Conservation (phyloP, 2,329 filamentous ascomycete genomes). For the Eutypa lata region DNA sequence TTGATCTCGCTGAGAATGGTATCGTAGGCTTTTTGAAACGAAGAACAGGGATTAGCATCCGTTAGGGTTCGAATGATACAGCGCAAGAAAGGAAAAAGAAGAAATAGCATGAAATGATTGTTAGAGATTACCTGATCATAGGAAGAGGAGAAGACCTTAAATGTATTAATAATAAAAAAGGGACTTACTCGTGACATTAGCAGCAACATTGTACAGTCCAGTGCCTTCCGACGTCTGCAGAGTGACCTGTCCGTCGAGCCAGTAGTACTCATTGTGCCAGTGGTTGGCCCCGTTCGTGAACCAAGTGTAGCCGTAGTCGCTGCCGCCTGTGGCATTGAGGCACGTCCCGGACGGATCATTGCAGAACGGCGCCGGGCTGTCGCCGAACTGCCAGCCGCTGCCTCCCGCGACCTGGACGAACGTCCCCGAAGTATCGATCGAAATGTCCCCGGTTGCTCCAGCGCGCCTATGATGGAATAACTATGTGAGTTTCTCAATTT, state of each 20-base stretch:
- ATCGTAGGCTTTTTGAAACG: constrained; percentile 3
- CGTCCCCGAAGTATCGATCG: not conserved
- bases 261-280: constrained; percentile 7
- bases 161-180: not conserved
- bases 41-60: not conserved
- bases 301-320: constrained; percentile 3
- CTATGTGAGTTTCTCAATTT: too few relatives aligned
- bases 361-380: not conserved
- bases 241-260: constrained; percentile 5
- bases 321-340: constrained; percentile 1
- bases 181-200: not conserved
- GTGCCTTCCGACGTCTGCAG: constrained; percentile 2
- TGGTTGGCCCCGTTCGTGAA: not conserved
- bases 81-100: too few relatives aligned
- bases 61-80: not conserved
- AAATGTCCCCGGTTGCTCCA: not conserved
- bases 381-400: constrained; percentile 2
- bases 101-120: not conserved
- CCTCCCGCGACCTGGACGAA: constrained; percentile 3
- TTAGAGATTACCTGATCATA: not conserved
- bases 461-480: not conserved
- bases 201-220: constrained; percentile 6
- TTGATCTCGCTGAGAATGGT: constrained; percentile 5
- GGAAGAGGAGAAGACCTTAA: not conserved
- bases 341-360: not conserved